Base-by-base conservation (phyloP, 2,329 filamentous ascomycete species). In the Chalaropsis ovoidea region DNA sequence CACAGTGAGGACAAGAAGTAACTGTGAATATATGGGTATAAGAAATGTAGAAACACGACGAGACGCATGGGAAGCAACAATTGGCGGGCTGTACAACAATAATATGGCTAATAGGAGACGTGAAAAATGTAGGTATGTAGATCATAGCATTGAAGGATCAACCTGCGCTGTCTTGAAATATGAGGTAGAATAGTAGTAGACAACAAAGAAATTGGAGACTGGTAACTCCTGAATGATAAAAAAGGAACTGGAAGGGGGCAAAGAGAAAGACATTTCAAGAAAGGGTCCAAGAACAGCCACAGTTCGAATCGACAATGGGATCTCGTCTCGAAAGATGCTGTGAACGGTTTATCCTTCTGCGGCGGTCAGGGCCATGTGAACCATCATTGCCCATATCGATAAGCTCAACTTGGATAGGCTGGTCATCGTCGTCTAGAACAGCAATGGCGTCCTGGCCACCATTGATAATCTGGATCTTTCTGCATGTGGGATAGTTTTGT, bases 391-490 rank as follows among this genome's bases (percentile, higher is more conserved):
- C 61, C 52, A 72, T 71, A 70, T 83, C 81, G 13, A 73, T 67
- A 61, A 84, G 80, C 5, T 70, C 70, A 4, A 84, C 72, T 35
- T 75, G 71, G 15, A 83, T 70, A 1, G 72, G 72, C 1, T 78
- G 72, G 10, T 77, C 77, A 11, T 77, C 69, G 0, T 68, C 70
- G 56, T 78, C 75, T 1, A 70, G 58, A 11, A 78, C 70, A 1
- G 76, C 74, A 19, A 70, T 69, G 2, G 75, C 76, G 19, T 72
- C 72, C 19, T 72, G 68, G 6, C 77, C 78, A 13, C 76, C 71
- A 0, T 73, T 70, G 17, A 72, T 69, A 11, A 85, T 77, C 67
- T 77, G 72, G 39, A 81, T 77, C 69, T 76, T 76, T 67, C 82
- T 84, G 39, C 70, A 76, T 0, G 81, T 76, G 15, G 73, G 69